These are phyloP conservation scores for Ganoderma resinaceum DNA, from an alignment of 1,284 basidiomycete species.

Conservation along the genomic window DNA sequence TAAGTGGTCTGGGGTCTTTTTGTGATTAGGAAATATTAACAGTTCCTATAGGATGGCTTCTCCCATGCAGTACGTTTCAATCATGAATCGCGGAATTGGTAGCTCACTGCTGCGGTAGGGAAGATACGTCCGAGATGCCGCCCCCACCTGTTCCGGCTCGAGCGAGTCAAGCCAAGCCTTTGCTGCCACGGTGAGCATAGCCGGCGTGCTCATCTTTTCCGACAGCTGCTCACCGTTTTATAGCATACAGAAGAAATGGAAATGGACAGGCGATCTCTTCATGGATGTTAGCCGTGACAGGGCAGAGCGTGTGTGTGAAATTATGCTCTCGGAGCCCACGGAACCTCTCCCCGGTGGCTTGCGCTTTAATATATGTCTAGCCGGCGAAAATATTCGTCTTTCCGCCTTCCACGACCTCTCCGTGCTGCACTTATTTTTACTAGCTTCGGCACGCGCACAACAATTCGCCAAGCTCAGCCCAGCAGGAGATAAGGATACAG, in stretches of 20 bases:
- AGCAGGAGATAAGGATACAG: slow-evolving; percentile 46
- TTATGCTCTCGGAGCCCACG: slow-evolving; percentile 53
- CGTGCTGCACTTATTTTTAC: slow-evolving; percentile 54
- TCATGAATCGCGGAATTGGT: background rate
- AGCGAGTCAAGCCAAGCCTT: slow-evolving; percentile 6
- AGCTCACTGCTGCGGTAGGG: slow-evolving; percentile 8
- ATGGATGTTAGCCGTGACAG: slow-evolving; percentile 39
- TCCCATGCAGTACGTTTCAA: slow-evolving; percentile 38
- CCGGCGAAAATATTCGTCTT: slow-evolving; percentile 51
- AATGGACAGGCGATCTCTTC: slow-evolving; percentile 45
- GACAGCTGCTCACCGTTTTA: background rate
- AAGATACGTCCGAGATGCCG: slow-evolving; percentile 19
- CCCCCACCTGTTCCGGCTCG: slow-evolving; percentile 12
- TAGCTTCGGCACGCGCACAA: slow-evolving; percentile 53
- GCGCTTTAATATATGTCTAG: slow-evolving; percentile 53
- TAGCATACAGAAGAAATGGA: slow-evolving; percentile 43
- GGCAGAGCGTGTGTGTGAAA: slow-evolving; percentile 53
- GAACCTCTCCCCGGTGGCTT: slow-evolving; percentile 50
- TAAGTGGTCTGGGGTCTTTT: slow-evolving; percentile 32
- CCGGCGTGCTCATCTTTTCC: background rate
- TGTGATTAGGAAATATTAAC: background rate
- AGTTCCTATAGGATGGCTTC: slow-evolving; percentile 41
- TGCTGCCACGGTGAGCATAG: slow-evolving; percentile 21
- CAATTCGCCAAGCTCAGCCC: slow-evolving; percentile 58
- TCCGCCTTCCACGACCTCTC: slow-evolving; percentile 53